Evolutionary conservation across 192 early-diverging fungal genomes (phyloP), one percentile per base, ranked within the genome.

Genomic region (Backusella macrospora): DNA sequence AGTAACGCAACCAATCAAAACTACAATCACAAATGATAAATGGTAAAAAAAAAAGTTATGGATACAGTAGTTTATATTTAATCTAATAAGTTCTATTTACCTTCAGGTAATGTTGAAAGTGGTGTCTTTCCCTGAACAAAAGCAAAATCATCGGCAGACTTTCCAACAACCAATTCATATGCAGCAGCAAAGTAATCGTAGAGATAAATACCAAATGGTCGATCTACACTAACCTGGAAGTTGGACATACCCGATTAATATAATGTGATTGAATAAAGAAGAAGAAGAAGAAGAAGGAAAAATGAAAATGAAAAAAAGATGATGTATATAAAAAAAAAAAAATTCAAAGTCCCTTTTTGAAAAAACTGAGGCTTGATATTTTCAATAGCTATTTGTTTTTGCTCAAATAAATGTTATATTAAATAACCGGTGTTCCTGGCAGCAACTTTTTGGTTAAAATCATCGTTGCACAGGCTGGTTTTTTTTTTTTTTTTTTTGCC

Each of bases 181-280:
- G 63, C 74, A 65, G 81, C 68, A 37, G 44, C 72, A 73, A 87
- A 85, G 70, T 81, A 83, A 42, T 80, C 74, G 65, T 80, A 75
- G 68, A 87, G 76, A 68, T 81, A 83, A 65, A 85, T 73, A 46
- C 86, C 86, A 77, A 87, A 87, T 37, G 86, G 86, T 62, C 82
- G 76, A 67, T 87, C 82, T 62, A 84, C 10, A 45, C 75, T 81
- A 63, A 85, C 76, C 38, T 65, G 9, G 34, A 74, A 23, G 15
- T 34, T 39, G 34, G 72, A 66, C 71, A 73, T 65, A 21, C 2
- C 16, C 21, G 49, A n/a, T 21, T 52, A 52, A 52, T 52, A 52
- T 52, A 52, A 52, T 62, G 42, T 9, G 15, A 6, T n/a, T 4
- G 4, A 39, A 48, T n/a, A 52, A 39, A 55, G n/a, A 52, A 52